phyloP scores from a whole-genome alignment of 139 green algal genomes.

The Diplosphaera chodatii region DNA sequence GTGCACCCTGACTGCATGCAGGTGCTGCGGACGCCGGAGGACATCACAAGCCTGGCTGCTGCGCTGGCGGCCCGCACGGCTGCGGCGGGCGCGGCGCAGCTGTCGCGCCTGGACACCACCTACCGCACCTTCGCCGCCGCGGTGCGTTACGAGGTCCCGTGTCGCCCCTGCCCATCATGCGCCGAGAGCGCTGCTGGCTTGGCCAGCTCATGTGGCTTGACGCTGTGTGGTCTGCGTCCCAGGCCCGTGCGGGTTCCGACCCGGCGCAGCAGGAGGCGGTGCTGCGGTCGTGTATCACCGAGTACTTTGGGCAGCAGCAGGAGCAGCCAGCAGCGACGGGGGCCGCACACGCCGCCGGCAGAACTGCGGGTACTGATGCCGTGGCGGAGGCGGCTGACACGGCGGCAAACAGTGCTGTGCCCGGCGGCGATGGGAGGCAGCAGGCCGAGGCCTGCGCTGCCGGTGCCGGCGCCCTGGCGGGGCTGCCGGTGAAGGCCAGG shows the following conservation, averaged over 20 bases:
- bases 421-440: neutral
- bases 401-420: too few species aligned
- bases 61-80: constrained; percentile 23
- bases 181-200: too few species aligned
- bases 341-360: too few species aligned
- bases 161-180: too few species aligned
- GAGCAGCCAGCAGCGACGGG: too few species aligned
- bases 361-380: too few species aligned
- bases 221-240: too few species aligned
- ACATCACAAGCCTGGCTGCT: constrained; percentile 26
- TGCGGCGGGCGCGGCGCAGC: constrained; percentile 17
- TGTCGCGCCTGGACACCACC: constrained; percentile 40
- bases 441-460: neutral
- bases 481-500: constrained; percentile 17
- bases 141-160: too few species aligned
- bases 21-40: constrained; percentile 19
- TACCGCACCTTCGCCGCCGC: constrained; percentile 29
- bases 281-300: constrained; percentile 26
- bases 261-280: constrained; percentile 31
- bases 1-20: too few species aligned
- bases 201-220: too few species aligned
- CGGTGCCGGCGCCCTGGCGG: constrained; percentile 4
- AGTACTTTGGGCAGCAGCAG: constrained; percentile 47
- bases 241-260: neutral
- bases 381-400: too few species aligned